Conservation (phyloP, 225 moss, liverwort and hornwort genomes). For the Thuidium tamariscinum region DNA sequence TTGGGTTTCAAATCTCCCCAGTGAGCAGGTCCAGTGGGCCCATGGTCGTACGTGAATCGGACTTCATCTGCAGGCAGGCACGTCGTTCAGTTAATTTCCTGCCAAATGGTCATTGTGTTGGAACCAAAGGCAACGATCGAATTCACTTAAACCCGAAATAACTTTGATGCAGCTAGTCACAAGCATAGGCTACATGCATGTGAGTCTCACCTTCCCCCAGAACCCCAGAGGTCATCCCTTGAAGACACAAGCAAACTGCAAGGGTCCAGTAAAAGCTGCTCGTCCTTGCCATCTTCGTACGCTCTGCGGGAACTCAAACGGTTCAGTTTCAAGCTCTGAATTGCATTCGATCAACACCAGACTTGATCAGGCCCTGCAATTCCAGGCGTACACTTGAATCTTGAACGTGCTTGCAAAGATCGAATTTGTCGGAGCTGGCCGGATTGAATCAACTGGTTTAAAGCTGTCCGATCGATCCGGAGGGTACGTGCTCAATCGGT, state of each 20-base stretch:
- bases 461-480: too few species aligned
- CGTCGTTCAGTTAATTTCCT: not conserved
- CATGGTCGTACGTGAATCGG: conserved; percentile 5
- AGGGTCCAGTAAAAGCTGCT: not conserved
- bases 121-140: too few species aligned
- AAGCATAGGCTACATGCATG: too few species aligned
- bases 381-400: not conserved
- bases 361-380: not conserved
- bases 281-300: not conserved
- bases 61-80: not conserved
- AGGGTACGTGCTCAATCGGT: not conserved
- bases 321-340: not conserved
- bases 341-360: not conserved
- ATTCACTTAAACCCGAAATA: too few species aligned
- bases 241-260: not conserved
- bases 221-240: not conserved
- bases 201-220: not conserved
- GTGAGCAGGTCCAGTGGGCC: conserved; percentile 10
- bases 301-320: not conserved
- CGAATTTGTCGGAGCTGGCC: not conserved
- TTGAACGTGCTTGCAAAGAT: not conserved
- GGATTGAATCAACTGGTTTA: too few species aligned
- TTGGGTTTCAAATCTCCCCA: conserved; percentile 15
- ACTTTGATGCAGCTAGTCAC: not conserved
- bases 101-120: too few species aligned